Evolutionary conservation across 2,329 filamentous ascomycete species (phyloP).

Genomic region (Xylariaceae sp.): DNA sequence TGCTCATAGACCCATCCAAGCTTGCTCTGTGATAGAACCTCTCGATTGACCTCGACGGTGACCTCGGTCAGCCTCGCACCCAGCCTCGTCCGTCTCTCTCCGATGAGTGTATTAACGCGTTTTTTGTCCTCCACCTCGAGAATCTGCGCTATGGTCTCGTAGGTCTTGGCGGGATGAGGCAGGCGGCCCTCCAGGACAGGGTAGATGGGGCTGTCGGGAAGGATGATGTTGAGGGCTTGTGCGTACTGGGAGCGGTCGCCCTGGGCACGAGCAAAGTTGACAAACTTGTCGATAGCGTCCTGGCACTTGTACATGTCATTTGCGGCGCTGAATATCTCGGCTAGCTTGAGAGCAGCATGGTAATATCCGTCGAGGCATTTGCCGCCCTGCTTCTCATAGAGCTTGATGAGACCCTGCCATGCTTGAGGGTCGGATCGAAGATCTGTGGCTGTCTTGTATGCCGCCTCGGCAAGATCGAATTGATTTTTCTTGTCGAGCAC

Average conservation of each 20-base stretch:
- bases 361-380: constrained; percentile 71
- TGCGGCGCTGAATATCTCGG: constrained; percentile 65
- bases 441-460: constrained; percentile 68
- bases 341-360: constrained; percentile 66
- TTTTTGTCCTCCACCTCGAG: constrained; percentile 83
- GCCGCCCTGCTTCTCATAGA: constrained; percentile 74
- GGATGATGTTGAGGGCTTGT: constrained; percentile 67
- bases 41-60: constrained; percentile 78
- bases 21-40: constrained; percentile 71
- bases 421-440: constrained; percentile 77
- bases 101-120: constrained; percentile 84
- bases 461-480: constrained; percentile 67
- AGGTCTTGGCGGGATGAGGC: constrained; percentile 73
- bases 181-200: constrained; percentile 77
- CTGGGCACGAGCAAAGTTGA: constrained; percentile 66
- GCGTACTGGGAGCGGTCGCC: constrained; percentile 72
- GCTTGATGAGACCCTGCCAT: constrained; percentile 82
- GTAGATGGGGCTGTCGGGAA: constrained; percentile 80
- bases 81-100: constrained; percentile 79
- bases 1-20: constrained; percentile 78
- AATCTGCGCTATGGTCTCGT: constrained; percentile 76
- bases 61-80: constrained; percentile 82
- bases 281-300: constrained; percentile 73
- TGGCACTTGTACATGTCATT: constrained; percentile 62
- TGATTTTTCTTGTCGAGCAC: constrained; percentile 73